Base-by-base conservation (phyloP, 2,329 filamentous ascomycete genomes). In the Lachnellula occidentalis region DNA sequence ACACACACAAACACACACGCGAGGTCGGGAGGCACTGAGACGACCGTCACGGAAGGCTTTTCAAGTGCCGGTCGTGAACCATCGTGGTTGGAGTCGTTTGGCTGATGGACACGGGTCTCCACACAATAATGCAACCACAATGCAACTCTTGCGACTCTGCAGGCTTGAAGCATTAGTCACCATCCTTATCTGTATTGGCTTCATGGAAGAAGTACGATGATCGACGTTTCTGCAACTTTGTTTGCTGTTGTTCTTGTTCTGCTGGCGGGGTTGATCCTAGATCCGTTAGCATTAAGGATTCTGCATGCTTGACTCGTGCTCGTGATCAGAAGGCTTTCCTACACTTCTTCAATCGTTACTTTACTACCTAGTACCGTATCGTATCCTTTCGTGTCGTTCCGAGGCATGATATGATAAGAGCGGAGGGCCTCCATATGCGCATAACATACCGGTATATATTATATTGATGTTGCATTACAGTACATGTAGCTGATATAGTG, bases 51-150 rank as follows among this genome's bases (percentile, higher is more conserved):
- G 19, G 47, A 50, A 45, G 39, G 51, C 51, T 54, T 34, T 19
- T 12, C 43, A 55, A 55, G 53, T 55, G 53, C 53, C 53, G 53
- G 31, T 27, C 39, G 36, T 7, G 19, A 49, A 11, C 22, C 5
- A 48, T 17, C 34, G 22, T 48, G 39, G 41, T 43, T 54, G 52
- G 46, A 45, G 22, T 24, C 21, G 36, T 36, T 43, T 43, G 37
- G 14, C 17, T 8, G 24, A 2, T 8, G 31, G 31, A 45, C 51
- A 49, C 19, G 51, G 51, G 31, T 48, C 51, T 50, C 51, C 45
- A 8, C 48, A 22, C 15, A 24, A 54, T 11, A 34, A 34, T 17
- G 45, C 45, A 24, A 48, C 31, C n/a, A n/a, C n/a, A 46, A 27
- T 46, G 45, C 15, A 31, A 31, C 2, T 31, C 27, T 11, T 11